phyloP scores from a whole-genome alignment of 768 basidiomycete genomes.

The Leucogyrophana mollusca region DNA sequence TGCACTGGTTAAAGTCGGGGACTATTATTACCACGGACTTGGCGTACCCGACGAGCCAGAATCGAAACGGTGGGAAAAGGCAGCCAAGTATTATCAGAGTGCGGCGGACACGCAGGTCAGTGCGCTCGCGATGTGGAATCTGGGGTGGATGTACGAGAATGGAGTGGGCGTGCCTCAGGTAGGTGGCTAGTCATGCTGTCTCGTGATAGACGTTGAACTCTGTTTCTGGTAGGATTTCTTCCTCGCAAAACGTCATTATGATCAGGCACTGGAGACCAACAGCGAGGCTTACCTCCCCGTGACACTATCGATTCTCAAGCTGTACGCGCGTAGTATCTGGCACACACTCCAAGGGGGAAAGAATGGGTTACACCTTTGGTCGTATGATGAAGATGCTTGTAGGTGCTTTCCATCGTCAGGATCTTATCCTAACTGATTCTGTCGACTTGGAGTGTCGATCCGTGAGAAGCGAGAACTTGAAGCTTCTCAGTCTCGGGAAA shows the following conservation, averaged over 20 bases:
- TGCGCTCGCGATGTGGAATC: conserved; percentile 96
- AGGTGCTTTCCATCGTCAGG: background rate
- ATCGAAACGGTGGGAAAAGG: conserved; percentile 74
- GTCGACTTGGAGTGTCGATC: background rate
- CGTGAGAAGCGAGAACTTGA: conserved; percentile 12
- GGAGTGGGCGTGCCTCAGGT: conserved; percentile 90
- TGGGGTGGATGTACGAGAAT: conserved; percentile 99
- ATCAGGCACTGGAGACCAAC: conserved; percentile 85
- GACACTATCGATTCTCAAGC: conserved; percentile 72
- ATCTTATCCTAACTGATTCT: conserved; percentile 14
- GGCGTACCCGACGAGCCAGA: conserved; percentile 74
- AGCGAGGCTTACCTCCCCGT: conserved; percentile 89
- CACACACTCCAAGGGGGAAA: conserved; percentile 72
- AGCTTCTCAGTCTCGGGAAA: conserved; percentile 5
- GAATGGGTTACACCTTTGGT: conserved; percentile 69
- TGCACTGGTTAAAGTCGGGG: conserved; percentile 95
- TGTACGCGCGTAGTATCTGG: conserved; percentile 85
- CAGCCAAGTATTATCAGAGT: conserved; percentile 90
- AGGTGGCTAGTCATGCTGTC: conserved; percentile 10
- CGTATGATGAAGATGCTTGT: conserved; percentile 48
- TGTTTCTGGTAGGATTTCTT: conserved; percentile 73
- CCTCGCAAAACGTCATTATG: conserved; percentile 95
- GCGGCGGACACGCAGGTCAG: conserved; percentile 92
- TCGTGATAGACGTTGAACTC: background rate
- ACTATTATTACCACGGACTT: conserved; percentile 92